Base-by-base conservation (phyloP, 1,284 basidiomycete species). In the Apiotrichum brassicae region DNA sequence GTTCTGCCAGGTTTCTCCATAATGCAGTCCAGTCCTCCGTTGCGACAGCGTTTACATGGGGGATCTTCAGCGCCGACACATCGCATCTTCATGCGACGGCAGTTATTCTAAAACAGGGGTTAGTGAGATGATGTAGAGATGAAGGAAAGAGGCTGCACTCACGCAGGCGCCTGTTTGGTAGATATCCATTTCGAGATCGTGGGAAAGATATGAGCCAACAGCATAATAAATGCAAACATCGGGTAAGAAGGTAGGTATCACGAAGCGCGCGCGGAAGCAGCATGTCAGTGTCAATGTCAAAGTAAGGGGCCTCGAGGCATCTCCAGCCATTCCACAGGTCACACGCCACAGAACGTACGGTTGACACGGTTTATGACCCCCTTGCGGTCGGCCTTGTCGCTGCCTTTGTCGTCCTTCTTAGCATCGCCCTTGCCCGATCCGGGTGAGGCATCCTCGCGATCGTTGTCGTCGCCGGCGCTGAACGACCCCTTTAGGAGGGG, bases 1-100 rank as follows among this genome's bases (percentile, higher is more conserved):
- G 52, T 83, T 44, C 86, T 84, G 2, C 86, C 88, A 33, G 89
- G 89, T 63, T 92, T 92, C 71, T 93, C 89, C 69, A 93, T 91
- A 28, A 92, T 77, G 75, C 90, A 93, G 43, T 90, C 87, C 13
- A 92, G 77, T 2, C 86, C 85, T 28, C 85, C 84, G 62, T 89
- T 86, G 40, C 85, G 79, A 71, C 90, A 94, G 33, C 90, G 81
- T 64, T 86, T 84, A 72, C 90, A 94, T 18, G 90, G 90, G n/a
- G 90, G 90, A 61, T 89, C 89, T 69, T 92, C 90, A 19, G 89
- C 89, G 1, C 88, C 71, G 3, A 75, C 70, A 51, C 74, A 76
- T 8, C 73, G 63, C 89, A 76, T 92, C 85, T 75, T 74, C 71
- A 74, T 73, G 30, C 69, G 51, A 7, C 72, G 52, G 42, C 72